Evolutionary conservation across 202 grass and related monocot genomes (phyloP), one percentile per base, ranked within the genome.

Genomic region (Schoenoplectus triqueter): DNA sequence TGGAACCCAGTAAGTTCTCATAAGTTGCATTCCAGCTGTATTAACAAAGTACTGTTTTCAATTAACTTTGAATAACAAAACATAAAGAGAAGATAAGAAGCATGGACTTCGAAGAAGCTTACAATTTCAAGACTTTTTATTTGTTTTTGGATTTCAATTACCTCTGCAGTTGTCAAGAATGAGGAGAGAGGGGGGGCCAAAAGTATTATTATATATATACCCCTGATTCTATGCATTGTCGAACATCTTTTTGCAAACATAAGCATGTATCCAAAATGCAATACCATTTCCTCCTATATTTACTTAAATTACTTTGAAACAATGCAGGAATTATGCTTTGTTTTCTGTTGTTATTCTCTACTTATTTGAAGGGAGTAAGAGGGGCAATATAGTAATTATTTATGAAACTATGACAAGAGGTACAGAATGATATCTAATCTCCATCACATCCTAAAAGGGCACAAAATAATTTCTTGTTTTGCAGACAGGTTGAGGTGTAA

Each of bases 11-110:
- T 59, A 99, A 76, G 86, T 90, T 92, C 50, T 95, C 93, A 77
- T 95, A 95, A 51, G 93, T 99, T 69, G 93, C 91, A 86, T 94
- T 92, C 89, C 87, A 88, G 87, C 96, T 95, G 88, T 10, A 78
- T 46, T 48, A 42, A 57, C 31, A 31, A 31, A 31, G 31, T 17
- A 44, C 7, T 44, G 8, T 51, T 83, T 55, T 18, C 31, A 83
- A 69, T 42, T 46, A 87, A 49, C 21, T 15, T 11, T 73, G 2
- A 73, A 0, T 22, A 44, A 84, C 54, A 46, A 64, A 46, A 74
- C 65, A 62, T 6, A 50, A 9, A 66, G 66, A 82, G 48, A 31
- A 31, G 31, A 31, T 0, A 50, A 15, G 17, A 81, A 42, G 72
- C 67, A 80, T 67, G 86, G 88, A 66, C 41, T 40, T 31, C 39